These are phyloP conservation scores for Fusarium zealandicum DNA, from an alignment of 2,329 filamentous ascomycete species.

Conservation along the genomic window DNA sequence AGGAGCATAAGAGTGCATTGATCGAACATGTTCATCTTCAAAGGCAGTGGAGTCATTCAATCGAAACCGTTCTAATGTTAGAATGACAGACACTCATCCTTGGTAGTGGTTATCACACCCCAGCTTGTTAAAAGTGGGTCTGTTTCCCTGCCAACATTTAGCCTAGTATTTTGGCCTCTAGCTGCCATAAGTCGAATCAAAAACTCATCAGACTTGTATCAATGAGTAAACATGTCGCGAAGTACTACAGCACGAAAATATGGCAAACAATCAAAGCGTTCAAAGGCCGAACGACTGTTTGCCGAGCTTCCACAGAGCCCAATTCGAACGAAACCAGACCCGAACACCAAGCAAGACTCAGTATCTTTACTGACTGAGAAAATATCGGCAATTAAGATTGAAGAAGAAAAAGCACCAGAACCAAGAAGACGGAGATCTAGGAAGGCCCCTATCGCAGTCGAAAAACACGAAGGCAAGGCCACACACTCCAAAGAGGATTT, in stretches of 20 bases:
- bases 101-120: neutral
- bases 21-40: too few species aligned
- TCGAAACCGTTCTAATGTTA: too few species aligned
- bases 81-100: too few species aligned
- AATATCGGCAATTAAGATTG: constrained; percentile 44
- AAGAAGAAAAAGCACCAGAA: constrained; percentile 24
- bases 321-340: constrained; percentile 43
- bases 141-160: constrained; percentile 40
- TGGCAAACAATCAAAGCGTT: constrained; percentile 57
- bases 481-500: constrained; percentile 5
- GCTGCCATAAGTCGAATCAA: neutral
- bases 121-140: neutral
- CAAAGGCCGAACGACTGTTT: constrained; percentile 58
- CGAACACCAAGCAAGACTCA: constrained; percentile 30
- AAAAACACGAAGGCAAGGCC: constrained; percentile 21
- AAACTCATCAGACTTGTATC: neutral
- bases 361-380: constrained; percentile 47
- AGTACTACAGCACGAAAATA: constrained; percentile 56
- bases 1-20: too few species aligned
- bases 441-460: constrained; percentile 5
- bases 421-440: constrained; percentile 25
- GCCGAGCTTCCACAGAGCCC: constrained; percentile 61
- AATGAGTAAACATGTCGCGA: constrained; percentile 52
- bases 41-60: too few species aligned
- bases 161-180: neutral